phyloP scores from a whole-genome alignment of 805 yeast species.

The Metschnikowia bowlesiae region DNA sequence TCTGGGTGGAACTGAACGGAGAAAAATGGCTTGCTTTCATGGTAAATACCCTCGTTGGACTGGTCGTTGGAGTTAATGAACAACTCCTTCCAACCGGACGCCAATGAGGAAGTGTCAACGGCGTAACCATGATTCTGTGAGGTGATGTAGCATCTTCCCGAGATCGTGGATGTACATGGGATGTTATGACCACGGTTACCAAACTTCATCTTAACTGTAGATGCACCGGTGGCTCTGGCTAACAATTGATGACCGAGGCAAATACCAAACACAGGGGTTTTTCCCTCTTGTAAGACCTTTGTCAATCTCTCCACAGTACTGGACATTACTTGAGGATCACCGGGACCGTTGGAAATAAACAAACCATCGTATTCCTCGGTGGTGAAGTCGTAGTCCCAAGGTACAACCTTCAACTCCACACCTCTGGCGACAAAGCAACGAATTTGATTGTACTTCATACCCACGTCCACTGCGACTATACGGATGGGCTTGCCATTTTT shows the following conservation, averaged over 20 bases:
- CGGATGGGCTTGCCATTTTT: constrained; percentile 73
- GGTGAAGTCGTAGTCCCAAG: constrained; percentile 87
- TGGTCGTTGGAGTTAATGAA: constrained; percentile 96
- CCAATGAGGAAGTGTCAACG: constrained; percentile 75
- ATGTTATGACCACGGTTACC: constrained; percentile 99
- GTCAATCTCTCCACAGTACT: constrained; percentile 59
- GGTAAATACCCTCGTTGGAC: constrained; percentile 97
- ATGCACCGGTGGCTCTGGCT: constrained; percentile 94
- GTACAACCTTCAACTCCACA: constrained; percentile 91
- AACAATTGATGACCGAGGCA: constrained; percentile 97
- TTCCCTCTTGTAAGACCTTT: constrained; percentile 54
- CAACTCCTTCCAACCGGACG: constrained; percentile 84
- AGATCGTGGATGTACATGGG: constrained; percentile 83
- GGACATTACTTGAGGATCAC: constrained; percentile 90
- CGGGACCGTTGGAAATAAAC: constrained; percentile 97
- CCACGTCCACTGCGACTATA: constrained; percentile 91
- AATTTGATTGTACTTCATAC: constrained; percentile 96
- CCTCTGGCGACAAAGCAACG: constrained; percentile 96
- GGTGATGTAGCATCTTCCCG: constrained; percentile 96
- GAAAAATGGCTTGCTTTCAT: constrained; percentile 80
- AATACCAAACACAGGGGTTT: constrained; percentile 93
- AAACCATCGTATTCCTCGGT: constrained; percentile 87
- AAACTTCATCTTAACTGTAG: constrained; percentile 85
- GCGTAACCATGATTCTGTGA: constrained; percentile 99
- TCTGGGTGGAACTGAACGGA: constrained; percentile 99